Conservation (phyloP, 2,329 filamentous ascomycete genomes). For the Aspergillus neoniger region DNA sequence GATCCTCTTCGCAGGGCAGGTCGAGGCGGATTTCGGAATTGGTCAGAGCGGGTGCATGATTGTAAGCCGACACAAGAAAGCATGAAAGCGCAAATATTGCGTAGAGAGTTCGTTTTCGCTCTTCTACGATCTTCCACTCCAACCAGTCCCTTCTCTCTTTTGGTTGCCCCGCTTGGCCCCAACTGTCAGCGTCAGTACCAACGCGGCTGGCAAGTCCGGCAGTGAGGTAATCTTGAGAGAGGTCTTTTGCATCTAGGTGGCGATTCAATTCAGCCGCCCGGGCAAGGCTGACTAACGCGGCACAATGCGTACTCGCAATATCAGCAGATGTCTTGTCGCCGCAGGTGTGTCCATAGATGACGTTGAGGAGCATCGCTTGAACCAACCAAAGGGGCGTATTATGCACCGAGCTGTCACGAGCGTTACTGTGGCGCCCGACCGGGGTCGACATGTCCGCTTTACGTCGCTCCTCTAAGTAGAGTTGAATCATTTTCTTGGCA, state of each 20-base stretch:
- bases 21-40: slow-evolving; percentile 92
- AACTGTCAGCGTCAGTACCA: slow-evolving; percentile 27
- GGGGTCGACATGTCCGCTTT: slow-evolving; percentile 75
- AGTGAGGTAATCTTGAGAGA: slow-evolving; percentile 45
- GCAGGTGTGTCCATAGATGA: slow-evolving; percentile 93
- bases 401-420: slow-evolving; percentile 64
- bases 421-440: slow-evolving; percentile 54
- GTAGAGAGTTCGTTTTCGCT: slow-evolving; percentile 90
- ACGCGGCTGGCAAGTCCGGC: slow-evolving; percentile 59
- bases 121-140: slow-evolving; percentile 83
- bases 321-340: slow-evolving; percentile 88
- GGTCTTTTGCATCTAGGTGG: slow-evolving; percentile 39
- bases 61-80: slow-evolving; percentile 87
- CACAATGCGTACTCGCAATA: slow-evolving; percentile 89
- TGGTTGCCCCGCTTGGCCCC: slow-evolving; percentile 39
- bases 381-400: slow-evolving; percentile 90
- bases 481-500: slow-evolving; percentile 91
- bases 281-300: slow-evolving; percentile 85
- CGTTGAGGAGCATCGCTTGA: slow-evolving; percentile 93
- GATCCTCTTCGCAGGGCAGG: slow-evolving; percentile 88
- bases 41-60: slow-evolving; percentile 84
- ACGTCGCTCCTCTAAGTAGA: slow-evolving; percentile 87
- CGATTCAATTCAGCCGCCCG: slow-evolving; percentile 78
- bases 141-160: slow-evolving; percentile 68
- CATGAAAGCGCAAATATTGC: slow-evolving; percentile 90